Evolutionary conservation across 768 basidiomycete species (phyloP).

Genomic region (Rhizopogon rudus): DNA sequence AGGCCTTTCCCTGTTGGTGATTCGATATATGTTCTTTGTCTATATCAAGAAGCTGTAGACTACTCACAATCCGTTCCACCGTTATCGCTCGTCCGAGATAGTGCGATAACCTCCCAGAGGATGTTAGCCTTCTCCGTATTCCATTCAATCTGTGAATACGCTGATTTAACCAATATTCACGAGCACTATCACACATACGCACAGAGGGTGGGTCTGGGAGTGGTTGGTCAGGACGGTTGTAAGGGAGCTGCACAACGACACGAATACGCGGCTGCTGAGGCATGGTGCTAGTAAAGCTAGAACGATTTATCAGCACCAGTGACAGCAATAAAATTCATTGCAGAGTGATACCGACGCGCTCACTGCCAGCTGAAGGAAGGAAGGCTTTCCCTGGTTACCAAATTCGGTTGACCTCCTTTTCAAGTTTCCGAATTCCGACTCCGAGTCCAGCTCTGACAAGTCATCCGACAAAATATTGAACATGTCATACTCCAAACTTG

Average conservation of each 20-base stretch:
- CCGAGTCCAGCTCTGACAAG: background rate
- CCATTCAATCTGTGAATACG: slow-evolving; percentile 69
- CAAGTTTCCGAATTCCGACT: background rate
- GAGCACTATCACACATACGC: slow-evolving; percentile 22
- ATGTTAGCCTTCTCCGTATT: slow-evolving; percentile 78
- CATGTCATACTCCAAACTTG: slow-evolving; percentile 25
- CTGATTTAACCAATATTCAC: slow-evolving; percentile 6
- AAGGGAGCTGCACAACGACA: slow-evolving; percentile 76
- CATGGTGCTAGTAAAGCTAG: slow-evolving; percentile 10
- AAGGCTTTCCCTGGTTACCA: background rate
- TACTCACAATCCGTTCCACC: slow-evolving; percentile 75
- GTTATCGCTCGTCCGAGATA: slow-evolving; percentile 67
- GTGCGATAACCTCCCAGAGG: slow-evolving; percentile 83
- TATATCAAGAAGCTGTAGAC: background rate
- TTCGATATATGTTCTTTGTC: background rate
- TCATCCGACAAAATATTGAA: no score
- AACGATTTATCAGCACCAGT: background rate
- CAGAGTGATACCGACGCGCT: background rate
- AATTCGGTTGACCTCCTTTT: slow-evolving; percentile 1
- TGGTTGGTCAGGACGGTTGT: slow-evolving; percentile 69
- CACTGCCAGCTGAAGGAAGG: background rate
- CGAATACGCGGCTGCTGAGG: slow-evolving; percentile 39
- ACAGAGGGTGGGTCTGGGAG: slow-evolving; percentile 65
- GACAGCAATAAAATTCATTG: background rate
- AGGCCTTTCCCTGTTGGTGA: slow-evolving; percentile 69